Percentiles rank a stretch among this genome's conserved stretches.
These are phyloP conservation scores for Cajanus cajan DNA, from an alignment of 306 rosid genomes.

Conservation along the genomic window DNA sequence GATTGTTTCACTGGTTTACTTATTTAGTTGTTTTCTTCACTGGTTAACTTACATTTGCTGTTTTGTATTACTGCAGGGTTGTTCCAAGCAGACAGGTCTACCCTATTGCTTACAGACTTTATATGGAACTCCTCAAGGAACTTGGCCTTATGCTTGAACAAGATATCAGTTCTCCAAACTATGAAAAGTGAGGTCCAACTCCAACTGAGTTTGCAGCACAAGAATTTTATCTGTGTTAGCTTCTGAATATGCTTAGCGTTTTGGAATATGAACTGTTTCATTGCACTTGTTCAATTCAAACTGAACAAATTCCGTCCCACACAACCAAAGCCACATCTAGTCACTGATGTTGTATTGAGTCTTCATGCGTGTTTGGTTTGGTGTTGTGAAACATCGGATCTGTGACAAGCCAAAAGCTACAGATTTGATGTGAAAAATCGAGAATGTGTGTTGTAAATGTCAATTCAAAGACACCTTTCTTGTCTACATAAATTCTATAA, in stretches of 20 bases:
- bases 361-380: background rate
- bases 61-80: slow-evolving; percentile 50
- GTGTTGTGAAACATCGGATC: background rate
- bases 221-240: background rate
- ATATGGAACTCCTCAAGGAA: slow-evolving; percentile 73
- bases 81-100: slow-evolving; percentile 62
- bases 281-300: background rate
- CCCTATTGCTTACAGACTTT: slow-evolving; percentile 75
- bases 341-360: background rate
- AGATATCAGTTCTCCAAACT: slow-evolving; percentile 49
- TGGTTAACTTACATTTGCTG: background rate
- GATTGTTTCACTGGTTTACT: background rate
- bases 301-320: background rate
- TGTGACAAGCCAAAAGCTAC: background rate
- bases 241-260: background rate
- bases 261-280: background rate
- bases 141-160: slow-evolving; percentile 43
- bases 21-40: background rate
- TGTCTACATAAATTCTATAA: background rate
- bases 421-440: background rate
- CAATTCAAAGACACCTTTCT: background rate
- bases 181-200: slow-evolving; percentile 56
- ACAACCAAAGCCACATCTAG: background rate
- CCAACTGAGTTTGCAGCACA: slow-evolving; percentile 1
- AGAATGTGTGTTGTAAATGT: background rate